phyloP scores from a whole-genome alignment of 2,329 filamentous ascomycete genomes.

The Chaetomium sp. region DNA sequence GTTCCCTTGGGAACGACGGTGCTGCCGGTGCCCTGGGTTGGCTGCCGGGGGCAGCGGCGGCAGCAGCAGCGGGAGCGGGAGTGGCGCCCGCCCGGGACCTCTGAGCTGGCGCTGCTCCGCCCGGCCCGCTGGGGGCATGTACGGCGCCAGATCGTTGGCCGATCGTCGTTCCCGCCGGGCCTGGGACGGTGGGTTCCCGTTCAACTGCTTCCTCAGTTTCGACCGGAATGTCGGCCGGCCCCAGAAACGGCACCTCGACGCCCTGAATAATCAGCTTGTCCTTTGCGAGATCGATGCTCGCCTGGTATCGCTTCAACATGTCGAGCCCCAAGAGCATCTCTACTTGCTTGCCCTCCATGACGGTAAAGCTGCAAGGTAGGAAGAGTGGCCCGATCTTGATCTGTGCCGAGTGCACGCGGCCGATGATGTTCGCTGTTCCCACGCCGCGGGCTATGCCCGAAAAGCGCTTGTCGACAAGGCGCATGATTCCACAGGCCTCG shows the following conservation, averaged over 20 bases:
- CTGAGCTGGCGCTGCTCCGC: slow-evolving; percentile 14
- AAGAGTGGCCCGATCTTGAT: slow-evolving; percentile 89
- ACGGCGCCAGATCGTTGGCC: slow-evolving; percentile 81
- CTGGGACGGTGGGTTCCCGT: slow-evolving; percentile 80
- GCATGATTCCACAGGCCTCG: slow-evolving; percentile 92
- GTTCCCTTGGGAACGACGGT: slow-evolving; percentile 58
- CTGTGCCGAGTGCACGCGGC: slow-evolving; percentile 91
- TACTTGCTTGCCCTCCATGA: slow-evolving; percentile 98
- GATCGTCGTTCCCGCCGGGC: slow-evolving; percentile 86
- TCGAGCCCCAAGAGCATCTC: slow-evolving; percentile 91
- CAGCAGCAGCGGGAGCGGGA: slow-evolving; percentile 26
- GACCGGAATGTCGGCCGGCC: slow-evolving; percentile 93
- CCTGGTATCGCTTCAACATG: slow-evolving; percentile 96
- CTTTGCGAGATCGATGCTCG: slow-evolving; percentile 82
- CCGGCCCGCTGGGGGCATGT: slow-evolving; percentile 32
- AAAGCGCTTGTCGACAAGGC: slow-evolving; percentile 88
- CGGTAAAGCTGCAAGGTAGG: slow-evolving; percentile 92
- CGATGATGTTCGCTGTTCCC: slow-evolving; percentile 90
- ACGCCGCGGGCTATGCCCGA: slow-evolving; percentile 91
- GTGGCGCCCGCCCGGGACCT: slow-evolving; percentile 31
- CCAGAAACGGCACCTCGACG: slow-evolving; percentile 84
- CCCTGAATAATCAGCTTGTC: slow-evolving; percentile 87
- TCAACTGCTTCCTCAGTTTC: slow-evolving; percentile 70
- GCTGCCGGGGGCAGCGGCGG: slow-evolving; percentile 36
- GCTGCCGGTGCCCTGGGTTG: slow-evolving; percentile 33